Conservation (phyloP, 805 yeast genomes). For the Candida hungchunana region DNA sequence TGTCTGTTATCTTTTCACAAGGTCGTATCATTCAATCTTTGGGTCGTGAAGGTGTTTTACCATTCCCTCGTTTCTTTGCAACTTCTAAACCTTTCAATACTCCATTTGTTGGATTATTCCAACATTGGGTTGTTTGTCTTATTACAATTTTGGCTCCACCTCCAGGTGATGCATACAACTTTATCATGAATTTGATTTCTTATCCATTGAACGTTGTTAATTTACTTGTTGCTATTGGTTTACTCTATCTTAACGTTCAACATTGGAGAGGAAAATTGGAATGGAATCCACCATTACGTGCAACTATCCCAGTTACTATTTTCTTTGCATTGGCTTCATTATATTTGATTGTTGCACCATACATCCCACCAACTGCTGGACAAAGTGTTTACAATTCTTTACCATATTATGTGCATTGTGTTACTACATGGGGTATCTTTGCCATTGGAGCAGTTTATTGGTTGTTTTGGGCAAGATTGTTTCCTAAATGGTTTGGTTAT, state of each 20-base stretch:
- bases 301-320: constrained; percentile 55
- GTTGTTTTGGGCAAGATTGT: constrained; percentile 53
- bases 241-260: constrained; percentile 53
- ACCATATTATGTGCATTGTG: constrained; percentile 79
- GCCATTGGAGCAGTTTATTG: constrained; percentile 64
- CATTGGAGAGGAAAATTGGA: constrained; percentile 42
- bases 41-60: constrained; percentile 78
- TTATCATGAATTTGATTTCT: constrained; percentile 72
- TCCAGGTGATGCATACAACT: constrained; percentile 84
- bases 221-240: constrained; percentile 57
- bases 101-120: constrained; percentile 68
- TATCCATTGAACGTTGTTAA: constrained; percentile 80
- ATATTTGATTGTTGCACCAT: constrained; percentile 72
- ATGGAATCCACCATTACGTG: constrained; percentile 73
- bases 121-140: constrained; percentile 73
- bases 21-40: constrained; percentile 77
- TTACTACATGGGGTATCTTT: constrained; percentile 75
- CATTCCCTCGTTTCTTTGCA: constrained; percentile 69
- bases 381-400: constrained; percentile 63
- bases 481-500: constrained; percentile 56
- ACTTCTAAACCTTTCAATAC: constrained; percentile 67
- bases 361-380: constrained; percentile 65
- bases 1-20: constrained; percentile 77
- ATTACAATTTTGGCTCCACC: constrained; percentile 77
- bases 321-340: constrained; percentile 65